These are phyloP conservation scores for Chlamydomonas schloesseri DNA, from an alignment of 139 green algal species.

Conservation along the genomic window DNA sequence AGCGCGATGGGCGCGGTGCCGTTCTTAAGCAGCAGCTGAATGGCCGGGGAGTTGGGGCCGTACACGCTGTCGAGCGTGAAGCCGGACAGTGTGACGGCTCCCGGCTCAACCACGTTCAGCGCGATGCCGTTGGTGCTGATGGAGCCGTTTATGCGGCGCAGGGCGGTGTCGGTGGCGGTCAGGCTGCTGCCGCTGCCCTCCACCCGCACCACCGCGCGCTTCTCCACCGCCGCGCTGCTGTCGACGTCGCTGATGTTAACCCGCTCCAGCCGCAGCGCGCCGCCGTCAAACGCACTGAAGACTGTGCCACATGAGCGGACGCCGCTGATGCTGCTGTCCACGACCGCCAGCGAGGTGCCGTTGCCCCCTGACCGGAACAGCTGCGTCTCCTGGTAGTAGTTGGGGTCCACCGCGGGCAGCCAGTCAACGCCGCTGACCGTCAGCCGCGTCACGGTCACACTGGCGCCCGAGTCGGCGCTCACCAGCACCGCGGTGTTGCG, in stretches of 20 bases:
- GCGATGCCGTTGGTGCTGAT: neutral
- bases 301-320: neutral
- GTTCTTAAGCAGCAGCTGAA: neutral
- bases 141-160: neutral
- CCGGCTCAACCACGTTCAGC: neutral
- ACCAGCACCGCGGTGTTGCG: neutral
- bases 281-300: neutral
- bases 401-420: too few relatives aligned
- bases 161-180: neutral
- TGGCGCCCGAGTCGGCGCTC: too few relatives aligned
- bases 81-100: neutral
- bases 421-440: too few relatives aligned
- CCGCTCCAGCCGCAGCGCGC: neutral
- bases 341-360: neutral
- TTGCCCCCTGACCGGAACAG: neutral
- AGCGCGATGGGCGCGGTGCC: too few relatives aligned
- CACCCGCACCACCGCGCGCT: neutral
- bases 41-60: neutral
- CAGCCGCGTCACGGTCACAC: neutral
- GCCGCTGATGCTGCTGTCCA: neutral
- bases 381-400: neutral
- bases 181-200: neutral
- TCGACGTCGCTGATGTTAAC: neutral
- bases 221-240: neutral
- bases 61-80: neutral